phyloP scores from a whole-genome alignment of 2,329 filamentous ascomycete genomes.

The Claviceps pusilla region DNA sequence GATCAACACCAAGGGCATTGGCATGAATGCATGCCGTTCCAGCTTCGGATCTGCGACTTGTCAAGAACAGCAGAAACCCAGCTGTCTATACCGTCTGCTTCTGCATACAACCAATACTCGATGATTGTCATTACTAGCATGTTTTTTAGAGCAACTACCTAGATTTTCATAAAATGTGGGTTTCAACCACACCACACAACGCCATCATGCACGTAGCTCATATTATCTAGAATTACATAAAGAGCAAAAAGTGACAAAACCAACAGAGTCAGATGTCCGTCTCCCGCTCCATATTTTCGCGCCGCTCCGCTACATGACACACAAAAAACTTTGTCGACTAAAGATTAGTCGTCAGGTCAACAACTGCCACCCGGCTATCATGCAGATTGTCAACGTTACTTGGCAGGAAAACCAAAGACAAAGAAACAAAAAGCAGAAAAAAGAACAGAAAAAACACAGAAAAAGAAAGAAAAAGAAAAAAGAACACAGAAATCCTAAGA shows the following conservation, averaged over 20 bases:
- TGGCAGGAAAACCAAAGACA: neutral
- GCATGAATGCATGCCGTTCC: too few relatives aligned
- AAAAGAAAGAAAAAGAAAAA: neutral
- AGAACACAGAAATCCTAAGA: neutral
- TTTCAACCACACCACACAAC: neutral
- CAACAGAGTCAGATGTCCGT: neutral
- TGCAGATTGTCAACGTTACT: neutral
- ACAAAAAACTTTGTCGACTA: neutral
- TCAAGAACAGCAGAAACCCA: too few relatives aligned
- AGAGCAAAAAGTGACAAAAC: neutral
- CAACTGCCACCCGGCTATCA: neutral
- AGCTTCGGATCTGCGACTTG: too few relatives aligned
- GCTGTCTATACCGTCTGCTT: too few relatives aligned
- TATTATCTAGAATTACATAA: neutral
- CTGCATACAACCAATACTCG: too few relatives aligned
- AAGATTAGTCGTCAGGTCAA: neutral
- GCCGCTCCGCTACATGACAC: neutral
- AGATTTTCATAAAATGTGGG: neutral
- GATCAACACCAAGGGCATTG: too few relatives aligned
- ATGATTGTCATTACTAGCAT: neutral
- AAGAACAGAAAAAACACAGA: neutral
- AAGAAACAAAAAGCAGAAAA: neutral
- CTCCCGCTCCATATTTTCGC: neutral
- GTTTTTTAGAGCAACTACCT: neutral
- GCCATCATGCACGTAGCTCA: neutral